These are phyloP conservation scores for Nepenthes gracilis DNA, from an alignment of 148 eudicot species.

Conservation along the genomic window DNA sequence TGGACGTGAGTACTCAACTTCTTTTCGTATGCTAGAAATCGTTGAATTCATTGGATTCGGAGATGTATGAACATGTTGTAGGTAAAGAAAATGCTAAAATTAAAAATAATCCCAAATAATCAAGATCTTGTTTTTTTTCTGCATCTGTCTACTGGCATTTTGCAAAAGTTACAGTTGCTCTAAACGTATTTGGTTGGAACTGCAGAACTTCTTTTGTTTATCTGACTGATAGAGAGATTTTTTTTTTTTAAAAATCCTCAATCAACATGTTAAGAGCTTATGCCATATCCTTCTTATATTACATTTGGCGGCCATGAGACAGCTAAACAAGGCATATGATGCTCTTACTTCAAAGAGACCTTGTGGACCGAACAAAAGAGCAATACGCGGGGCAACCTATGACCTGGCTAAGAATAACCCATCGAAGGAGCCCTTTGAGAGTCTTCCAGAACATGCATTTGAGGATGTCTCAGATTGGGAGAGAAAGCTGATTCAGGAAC, in stretches of 20 bases:
- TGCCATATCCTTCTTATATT: neutral
- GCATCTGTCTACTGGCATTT: too few species aligned
- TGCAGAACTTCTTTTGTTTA: too few species aligned
- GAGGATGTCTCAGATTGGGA: slow-evolving; percentile 78
- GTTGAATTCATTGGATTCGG: too few species aligned
- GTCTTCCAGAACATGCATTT: slow-evolving; percentile 68
- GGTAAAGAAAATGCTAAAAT: too few species aligned
- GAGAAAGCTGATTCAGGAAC: slow-evolving; percentile 71
- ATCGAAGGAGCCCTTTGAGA: slow-evolving; percentile 77
- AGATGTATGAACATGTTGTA: too few species aligned
- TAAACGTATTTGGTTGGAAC: too few species aligned
- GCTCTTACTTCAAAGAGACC: slow-evolving; percentile 65
- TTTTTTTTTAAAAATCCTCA: too few species aligned
- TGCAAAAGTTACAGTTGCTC: too few species aligned
- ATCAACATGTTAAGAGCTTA: too few species aligned
- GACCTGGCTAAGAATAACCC: slow-evolving; percentile 75
- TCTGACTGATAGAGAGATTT: too few species aligned
- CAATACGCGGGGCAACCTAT: slow-evolving; percentile 85
- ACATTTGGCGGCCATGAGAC: slow-evolving; percentile 7
- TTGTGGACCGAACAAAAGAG: slow-evolving; percentile 80
- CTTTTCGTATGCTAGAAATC: neutral
- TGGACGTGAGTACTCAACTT: slow-evolving; percentile 49
- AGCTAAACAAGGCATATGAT: slow-evolving; percentile 64
- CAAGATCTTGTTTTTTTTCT: too few species aligned
- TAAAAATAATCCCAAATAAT: too few species aligned